A percentile compares a stretch with the other conserved stretches of the same genome.
Conservation (phyloP, 305 asterid genomes). For the Solanum hybrid region DNA sequence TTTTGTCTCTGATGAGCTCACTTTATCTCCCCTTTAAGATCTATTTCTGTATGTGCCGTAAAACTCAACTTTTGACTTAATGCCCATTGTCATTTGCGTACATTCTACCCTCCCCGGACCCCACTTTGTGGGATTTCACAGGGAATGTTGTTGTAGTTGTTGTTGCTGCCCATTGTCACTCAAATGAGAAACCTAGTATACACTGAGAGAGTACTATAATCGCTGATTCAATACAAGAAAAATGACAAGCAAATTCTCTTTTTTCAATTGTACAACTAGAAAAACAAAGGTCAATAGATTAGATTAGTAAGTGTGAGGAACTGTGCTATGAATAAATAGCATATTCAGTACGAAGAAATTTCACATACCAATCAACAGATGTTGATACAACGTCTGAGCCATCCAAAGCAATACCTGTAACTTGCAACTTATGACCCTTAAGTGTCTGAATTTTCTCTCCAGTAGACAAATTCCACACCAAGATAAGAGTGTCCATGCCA, state of each 20-base stretch:
- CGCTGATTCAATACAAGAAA: not conserved
- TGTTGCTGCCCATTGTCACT: not conserved
- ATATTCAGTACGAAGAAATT: not conserved
- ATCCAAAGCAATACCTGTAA: slow-evolving; percentile 72
- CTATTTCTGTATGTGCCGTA: too few species aligned
- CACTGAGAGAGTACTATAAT: not conserved
- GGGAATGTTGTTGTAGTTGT: not conserved
- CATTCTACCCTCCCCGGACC: not conserved
- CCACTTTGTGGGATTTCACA: not conserved
- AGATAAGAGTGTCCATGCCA: slow-evolving; percentile 83
- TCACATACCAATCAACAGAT: slow-evolving; percentile 74
- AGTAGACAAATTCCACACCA: slow-evolving; percentile 77
- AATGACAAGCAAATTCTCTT: not conserved
- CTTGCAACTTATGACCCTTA: slow-evolving; percentile 76
- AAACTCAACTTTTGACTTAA: not conserved
- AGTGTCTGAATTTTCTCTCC: slow-evolving; percentile 65
- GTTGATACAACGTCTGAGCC: slow-evolving; percentile 71
- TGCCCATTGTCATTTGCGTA: not conserved
- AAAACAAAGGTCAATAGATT: not conserved
- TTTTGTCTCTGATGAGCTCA: not conserved
- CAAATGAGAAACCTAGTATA: not conserved
- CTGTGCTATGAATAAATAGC: not conserved
- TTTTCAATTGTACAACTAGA: not conserved
- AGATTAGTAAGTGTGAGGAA: not conserved
- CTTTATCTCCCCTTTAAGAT: not conserved